Evolutionary conservation across 305 asterid species (phyloP), one percentile per base, ranked within the genome.

Genomic region (Solanum aculeatissimum): DNA sequence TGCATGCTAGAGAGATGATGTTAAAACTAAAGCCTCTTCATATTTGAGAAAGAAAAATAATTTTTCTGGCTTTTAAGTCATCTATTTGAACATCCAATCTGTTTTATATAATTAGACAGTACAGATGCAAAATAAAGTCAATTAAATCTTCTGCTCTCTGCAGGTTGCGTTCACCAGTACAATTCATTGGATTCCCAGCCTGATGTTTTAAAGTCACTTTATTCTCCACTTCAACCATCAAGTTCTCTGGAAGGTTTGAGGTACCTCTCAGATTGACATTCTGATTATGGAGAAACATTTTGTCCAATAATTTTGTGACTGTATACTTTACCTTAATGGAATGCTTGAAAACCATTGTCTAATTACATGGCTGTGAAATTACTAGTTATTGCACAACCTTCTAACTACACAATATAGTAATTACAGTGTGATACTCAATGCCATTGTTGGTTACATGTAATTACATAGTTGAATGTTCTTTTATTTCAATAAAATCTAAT

Each of bases 181-280:
- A 97, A 97, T 88, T 90, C 95, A 13, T 88, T 95, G 96, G 96
- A 95, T 89, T 97, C 98, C 58, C 96, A 94, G 86, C 99, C 99
- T 57, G 99, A 97, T 89, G 99, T 95, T 83, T 90, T 97, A 87
- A 93, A 90, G 89, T 97, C 99, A 21, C 92, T 97, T 75, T 97
- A 97, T 91, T 97, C 98, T 84, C 99, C 99, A 80, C 90, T 97
- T 86, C 98, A 94, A 88, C 93, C 93, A 87, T 91, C 98, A 85
- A 97, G 98, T 87, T 89, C 98, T 60, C 86, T 92, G 83, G 99
- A 95, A 88, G 98, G 96, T 84, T 86, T 93, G 88, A 94, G 99
- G 99, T 97, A 91, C 84, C 84, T 81, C 66, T 18, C 72, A 70
- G 19, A 42, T 83, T 69, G 54, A 70, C 15, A 18, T 75, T 83